Evolutionary conservation across 768 basidiomycete genomes (phyloP), one percentile per base, ranked within the genome.

Genomic region (Auriscalpium orientale): DNA sequence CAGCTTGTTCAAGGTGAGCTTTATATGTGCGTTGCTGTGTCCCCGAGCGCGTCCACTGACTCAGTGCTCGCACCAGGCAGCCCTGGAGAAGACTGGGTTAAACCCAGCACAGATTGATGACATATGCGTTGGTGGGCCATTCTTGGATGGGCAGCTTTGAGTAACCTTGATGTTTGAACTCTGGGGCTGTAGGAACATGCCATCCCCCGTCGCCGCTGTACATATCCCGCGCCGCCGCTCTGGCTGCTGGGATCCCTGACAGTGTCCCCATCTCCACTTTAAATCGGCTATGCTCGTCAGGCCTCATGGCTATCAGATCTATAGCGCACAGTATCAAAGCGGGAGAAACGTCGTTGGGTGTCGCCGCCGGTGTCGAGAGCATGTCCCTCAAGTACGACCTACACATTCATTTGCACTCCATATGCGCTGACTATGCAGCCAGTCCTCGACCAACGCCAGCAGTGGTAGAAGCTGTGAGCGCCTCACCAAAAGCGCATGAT

Each of bases 281-380:
- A 53, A 99, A 99, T 70, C 78, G 95, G 55, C 80, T 98, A 50
- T 99, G 95, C 71, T 90, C 93, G 2, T 95, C 93, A 0, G 94
- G 95, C 21, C 77, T 98, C 49, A 91, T 95, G 81, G 87, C 95
- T n/a, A 85, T 98, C 58, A 84, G 90, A 56, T 84, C 77, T 66
- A 89, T 98, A 50, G 92, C 94, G 16, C 87, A 95, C 68, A 80
- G 87, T 55, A 94, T 98, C 62, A 79, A 84, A 58, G 71, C 84
- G 8, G 88, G 89, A 21, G 91, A 98, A 65, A 85, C 86, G 28
- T 84, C 89, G 28, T 76, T 98, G 46, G 95, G 95, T 21, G 73
- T 98, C 53, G 95, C 93, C 3, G 77, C 84, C 33, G 90, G 88
- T 16, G 82, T 80, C 10, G 90, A 93, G 64, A 92, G 86, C 69